Evolutionary conservation across 257 asterid species (phyloP).

Genomic region (Cordia subcordata): DNA sequence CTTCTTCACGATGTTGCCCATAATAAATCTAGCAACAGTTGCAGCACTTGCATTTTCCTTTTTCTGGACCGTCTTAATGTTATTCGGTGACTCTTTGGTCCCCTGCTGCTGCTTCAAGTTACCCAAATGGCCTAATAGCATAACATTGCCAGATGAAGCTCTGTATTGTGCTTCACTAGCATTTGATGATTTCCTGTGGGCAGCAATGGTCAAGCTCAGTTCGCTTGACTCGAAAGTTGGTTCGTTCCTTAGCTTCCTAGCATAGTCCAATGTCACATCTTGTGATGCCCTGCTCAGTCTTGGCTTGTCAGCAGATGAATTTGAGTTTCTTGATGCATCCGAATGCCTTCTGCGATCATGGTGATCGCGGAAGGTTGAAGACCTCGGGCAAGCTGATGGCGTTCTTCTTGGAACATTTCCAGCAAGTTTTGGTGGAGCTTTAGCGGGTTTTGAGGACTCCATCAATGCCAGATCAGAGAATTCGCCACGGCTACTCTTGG

Average conservation of each 20-base stretch:
- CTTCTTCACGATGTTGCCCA: conserved; percentile 28
- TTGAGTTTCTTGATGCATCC: conserved; percentile 19
- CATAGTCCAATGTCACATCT: conserved; percentile 24
- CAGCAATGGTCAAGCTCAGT: conserved; percentile 24
- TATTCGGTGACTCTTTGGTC: conserved; percentile 6
- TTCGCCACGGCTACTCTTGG: conserved; percentile 12
- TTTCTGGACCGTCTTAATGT: neutral
- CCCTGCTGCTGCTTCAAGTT: conserved; percentile 27
- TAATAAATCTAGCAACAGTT: neutral
- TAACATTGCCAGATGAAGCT: conserved; percentile 37
- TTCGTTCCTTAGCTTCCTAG: conserved; percentile 20
- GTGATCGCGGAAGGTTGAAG: conserved; percentile 11
- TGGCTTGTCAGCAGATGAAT: conserved; percentile 26
- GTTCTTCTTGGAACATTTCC: conserved; percentile 13
- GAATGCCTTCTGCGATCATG: conserved; percentile 8
- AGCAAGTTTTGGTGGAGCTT: conserved; percentile 5
- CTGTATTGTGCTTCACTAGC: conserved; percentile 15
- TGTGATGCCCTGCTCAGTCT: conserved; percentile 18
- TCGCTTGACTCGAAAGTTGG: conserved; percentile 33
- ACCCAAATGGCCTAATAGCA: conserved; percentile 42
- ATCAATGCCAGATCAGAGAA: neutral
- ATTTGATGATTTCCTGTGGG: conserved; percentile 18
- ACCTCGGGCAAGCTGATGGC: conserved; percentile 12
- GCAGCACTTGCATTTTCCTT: no score
- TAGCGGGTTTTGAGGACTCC: conserved; percentile 17